phyloP scores from a whole-genome alignment of 176 grass and related monocot genomes.

The Triticum monococcum region DNA sequence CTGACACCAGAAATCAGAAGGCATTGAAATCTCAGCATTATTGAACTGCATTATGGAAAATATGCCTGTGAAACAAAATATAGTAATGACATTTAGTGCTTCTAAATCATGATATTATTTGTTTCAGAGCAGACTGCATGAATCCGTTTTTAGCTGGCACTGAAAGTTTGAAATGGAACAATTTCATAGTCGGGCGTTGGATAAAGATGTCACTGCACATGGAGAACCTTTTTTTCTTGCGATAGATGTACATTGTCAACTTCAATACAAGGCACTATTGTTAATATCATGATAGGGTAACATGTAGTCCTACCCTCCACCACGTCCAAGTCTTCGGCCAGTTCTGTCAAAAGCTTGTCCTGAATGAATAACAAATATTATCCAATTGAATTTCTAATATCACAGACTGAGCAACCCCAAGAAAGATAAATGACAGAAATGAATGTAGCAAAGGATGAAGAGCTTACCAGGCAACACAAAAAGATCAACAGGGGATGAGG shows the following conservation, averaged over 20 bases:
- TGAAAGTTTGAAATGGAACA: slow-evolving; percentile 5
- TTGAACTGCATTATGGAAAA: not conserved
- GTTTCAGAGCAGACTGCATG: not conserved
- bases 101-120: slow-evolving; percentile 4
- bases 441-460: not conserved
- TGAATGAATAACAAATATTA: slow-evolving; percentile 42
- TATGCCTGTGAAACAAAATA: not conserved
- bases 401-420: not conserved
- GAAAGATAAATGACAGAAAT: not conserved
- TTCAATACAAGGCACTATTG: not conserved
- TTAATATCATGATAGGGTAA: slow-evolving; percentile 3
- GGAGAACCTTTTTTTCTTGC: not conserved
- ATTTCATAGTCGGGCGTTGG: not conserved
- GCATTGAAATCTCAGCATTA: slow-evolving; percentile 1
- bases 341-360: slow-evolving; percentile 92
- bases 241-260: slow-evolving; percentile 18
- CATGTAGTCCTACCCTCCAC: slow-evolving; percentile 72
- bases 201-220: not conserved
- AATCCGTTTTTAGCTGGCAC: not conserved
- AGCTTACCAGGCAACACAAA: slow-evolving; percentile 76
- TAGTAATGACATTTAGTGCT: not conserved
- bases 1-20: not conserved
- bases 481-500: slow-evolving; percentile 71
- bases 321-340: slow-evolving; percentile 80
- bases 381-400: not conserved